Evolutionary conservation across 176 grass and related monocot genomes (phyloP).

Genomic region (Poa pratensis): DNA sequence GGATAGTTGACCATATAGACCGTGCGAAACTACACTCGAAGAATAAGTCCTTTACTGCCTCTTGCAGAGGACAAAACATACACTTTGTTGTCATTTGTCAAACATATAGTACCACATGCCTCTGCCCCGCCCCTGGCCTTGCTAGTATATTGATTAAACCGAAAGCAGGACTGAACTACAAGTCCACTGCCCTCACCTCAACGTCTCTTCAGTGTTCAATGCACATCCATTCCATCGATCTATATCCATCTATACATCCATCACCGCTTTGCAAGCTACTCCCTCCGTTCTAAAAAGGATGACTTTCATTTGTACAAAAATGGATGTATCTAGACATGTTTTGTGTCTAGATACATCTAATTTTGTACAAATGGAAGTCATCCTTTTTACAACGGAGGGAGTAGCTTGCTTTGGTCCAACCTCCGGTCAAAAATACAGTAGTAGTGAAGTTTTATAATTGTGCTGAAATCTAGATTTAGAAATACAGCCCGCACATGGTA

Average conservation of each 20-base stretch:
- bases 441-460: not conserved
- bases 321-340: too few species aligned
- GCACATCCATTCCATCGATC: slow-evolving; percentile 18
- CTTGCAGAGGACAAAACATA: too few species aligned
- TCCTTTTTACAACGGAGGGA: too few species aligned
- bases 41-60: too few species aligned
- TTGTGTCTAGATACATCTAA: too few species aligned
- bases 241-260: not conserved
- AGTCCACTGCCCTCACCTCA: slow-evolving; percentile 35
- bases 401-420: not conserved
- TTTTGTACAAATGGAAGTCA: too few species aligned
- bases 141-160: slow-evolving; percentile 14
- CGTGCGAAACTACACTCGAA: too few species aligned
- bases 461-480: not conserved
- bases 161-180: slow-evolving; percentile 7
- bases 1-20: too few species aligned
- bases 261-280: slow-evolving; percentile 22
- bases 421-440: slow-evolving; percentile 26
- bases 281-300: too few species aligned
- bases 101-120: slow-evolving; percentile 16
- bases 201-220: slow-evolving; percentile 22
- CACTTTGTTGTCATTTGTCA: slow-evolving; percentile 36
- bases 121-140: not conserved
- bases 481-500: too few species aligned
- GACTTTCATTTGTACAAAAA: too few species aligned